Base-by-base conservation (phyloP, 2,329 filamentous ascomycete species). In the Aulographum hederae region DNA sequence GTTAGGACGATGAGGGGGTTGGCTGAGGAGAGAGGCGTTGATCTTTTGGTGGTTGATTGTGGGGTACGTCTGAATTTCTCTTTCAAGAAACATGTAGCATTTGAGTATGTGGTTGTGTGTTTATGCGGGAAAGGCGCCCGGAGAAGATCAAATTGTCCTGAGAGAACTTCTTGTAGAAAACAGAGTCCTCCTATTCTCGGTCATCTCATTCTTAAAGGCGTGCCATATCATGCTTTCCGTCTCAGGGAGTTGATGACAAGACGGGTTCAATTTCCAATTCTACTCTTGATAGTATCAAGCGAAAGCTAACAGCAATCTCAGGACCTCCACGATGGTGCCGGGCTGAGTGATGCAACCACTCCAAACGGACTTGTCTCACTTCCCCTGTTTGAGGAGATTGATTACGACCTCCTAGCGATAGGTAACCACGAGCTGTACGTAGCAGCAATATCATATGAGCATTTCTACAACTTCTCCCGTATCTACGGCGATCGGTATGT, bases 391-490 rank as follows among this genome's bases (percentile, higher is more conserved):
- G 52, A 64, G 41, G 58, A 61, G 12, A 39, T 66, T 18, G 58
- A 67, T 35, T 31, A 67, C 39, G 64, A 68, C 41, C 39, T 69
- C 16, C 48, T 69, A 26, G 61, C 62, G 2, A 64, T 67, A 34
- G 64, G 68, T 3, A 75, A 77, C 44, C 72, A 78, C 40, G 73
- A 77, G 50, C 60, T 78, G 5, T 75, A 76, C 43, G 58, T 71
- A 6, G 62, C 64, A 6, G 62, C 69, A 18, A 62, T 75, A 31
- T 64, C 72, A 1, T 73, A 73, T 37, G 63, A 75, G 42, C 67
- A 67, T 6, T 69, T 72, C 44, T 56, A 56, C 37, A 60, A 68
- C 32, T 73, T 75, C 41, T 62, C 66, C 23, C 63, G 61, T 34
- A 59, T 63, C 36, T 78, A 69, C 48, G 45, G 64, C 25, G 64